Evolutionary conservation across 352 stramenopile genomes (phyloP).

Genomic region (Thalassiosira oceanica): DNA sequence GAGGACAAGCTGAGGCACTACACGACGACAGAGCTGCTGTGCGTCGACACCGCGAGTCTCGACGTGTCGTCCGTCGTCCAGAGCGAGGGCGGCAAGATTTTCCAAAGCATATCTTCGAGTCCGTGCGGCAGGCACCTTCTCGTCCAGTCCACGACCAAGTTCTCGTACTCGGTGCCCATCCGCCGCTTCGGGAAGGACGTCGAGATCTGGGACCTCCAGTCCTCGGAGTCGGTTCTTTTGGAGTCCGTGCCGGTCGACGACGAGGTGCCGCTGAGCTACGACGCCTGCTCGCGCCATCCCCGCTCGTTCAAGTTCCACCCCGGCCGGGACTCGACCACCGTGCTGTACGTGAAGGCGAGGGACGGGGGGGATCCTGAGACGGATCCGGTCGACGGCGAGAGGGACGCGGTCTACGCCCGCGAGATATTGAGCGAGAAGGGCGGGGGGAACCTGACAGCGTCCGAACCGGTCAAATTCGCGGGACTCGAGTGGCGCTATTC

Average conservation of each 20-base stretch:
- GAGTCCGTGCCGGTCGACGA: conserved; percentile 37
- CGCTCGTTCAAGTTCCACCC: conserved; percentile 37
- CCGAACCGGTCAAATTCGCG: conserved; percentile 23
- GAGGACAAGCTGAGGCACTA: conserved; percentile 41
- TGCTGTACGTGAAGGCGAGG: conserved; percentile 31
- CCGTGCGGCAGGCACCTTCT: conserved; percentile 28
- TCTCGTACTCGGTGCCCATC: conserved; percentile 44
- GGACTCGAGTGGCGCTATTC: conserved; percentile 43
- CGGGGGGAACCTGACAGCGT: conserved; percentile 14
- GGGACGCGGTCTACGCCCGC: conserved; percentile 38
- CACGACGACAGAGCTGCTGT: conserved; percentile 27
- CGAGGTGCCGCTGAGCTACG: conserved; percentile 43
- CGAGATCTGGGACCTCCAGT: conserved; percentile 39
- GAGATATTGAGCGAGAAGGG: too few species aligned
- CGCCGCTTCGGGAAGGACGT: conserved; percentile 35
- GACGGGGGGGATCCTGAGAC: conserved; percentile 31
- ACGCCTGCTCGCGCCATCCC: conserved; percentile 44
- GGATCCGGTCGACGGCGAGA: conserved; percentile 30
- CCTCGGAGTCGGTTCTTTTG: conserved; percentile 1
- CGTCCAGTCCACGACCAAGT: conserved; percentile 15
- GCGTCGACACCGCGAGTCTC: conserved; percentile 5
- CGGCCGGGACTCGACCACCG: conserved; percentile 8
- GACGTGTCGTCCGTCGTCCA: conserved; percentile 13
- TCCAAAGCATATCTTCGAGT: conserved; percentile 21
- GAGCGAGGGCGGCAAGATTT: conserved; percentile 18